Base-by-base conservation (phyloP, 176 grass and related monocot species). In the Calamus simplicifolius region DNA sequence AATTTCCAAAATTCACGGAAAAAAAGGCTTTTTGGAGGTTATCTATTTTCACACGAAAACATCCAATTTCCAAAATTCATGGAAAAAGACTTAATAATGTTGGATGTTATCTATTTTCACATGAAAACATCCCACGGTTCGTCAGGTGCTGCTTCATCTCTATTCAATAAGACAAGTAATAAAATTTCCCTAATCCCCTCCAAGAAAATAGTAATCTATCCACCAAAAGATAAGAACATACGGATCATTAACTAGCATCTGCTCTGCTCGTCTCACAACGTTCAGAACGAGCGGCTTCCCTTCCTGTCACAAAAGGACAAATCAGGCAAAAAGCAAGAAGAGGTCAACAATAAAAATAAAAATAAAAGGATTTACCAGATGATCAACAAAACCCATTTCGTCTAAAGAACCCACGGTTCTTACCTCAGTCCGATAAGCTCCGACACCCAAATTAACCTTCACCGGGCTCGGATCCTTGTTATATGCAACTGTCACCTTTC, bases 401-500 rank as follows among this genome's bases (percentile, higher is more conserved):
- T 35, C 31, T 35, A 35, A 35, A 35, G 31, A 43, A 12, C 35
- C 35, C 6, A 12, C 8, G 12, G 69, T 14, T 25, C 80, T 73
- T 66, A 92, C 93, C 87, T 98, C 93, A 29, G 93, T 98, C 66
- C 93, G 77, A 62, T 98, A 98, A 48, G 93, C 93, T 52, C 93
- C 93, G 58, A 98, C 93, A 55, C 93, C 93, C 56, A 98, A 84
- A 64, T 92, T 98, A n/a, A 98, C 73, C 81, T 98, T 98, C 10
- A 68, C 27, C 4, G 87, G 87, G 67, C 79, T 98, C 65, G 87
- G 81, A 72, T 98, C 93, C 79, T 98, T 98, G 84, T 98, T 98
- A 81, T 69, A 98, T 21, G 93, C 93, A 54, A 98, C 87, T 19
- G 93, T 92, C 16, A 98, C 93, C 93, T 98, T 57, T 56, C 14